Conservation (phyloP, 306 rosid species). For the Quercus robur region DNA sequence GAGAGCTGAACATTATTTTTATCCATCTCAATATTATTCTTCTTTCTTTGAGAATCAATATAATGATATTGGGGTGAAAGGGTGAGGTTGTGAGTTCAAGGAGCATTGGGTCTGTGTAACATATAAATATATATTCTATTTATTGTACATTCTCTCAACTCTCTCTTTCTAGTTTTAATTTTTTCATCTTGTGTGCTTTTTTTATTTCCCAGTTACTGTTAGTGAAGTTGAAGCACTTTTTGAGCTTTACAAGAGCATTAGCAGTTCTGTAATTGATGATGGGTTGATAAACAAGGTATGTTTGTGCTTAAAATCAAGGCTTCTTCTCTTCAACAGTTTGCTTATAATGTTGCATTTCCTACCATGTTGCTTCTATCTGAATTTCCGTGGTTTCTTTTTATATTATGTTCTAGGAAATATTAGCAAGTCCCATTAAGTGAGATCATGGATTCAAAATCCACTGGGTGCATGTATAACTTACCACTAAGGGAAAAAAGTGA, state of each 20-base stretch:
- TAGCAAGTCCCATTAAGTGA: neutral
- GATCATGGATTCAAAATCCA: too few relatives aligned
- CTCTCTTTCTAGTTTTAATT: neutral
- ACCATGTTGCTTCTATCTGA: neutral
- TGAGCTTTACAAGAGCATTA: slow-evolving; percentile 84
- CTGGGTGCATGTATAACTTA: too few relatives aligned
- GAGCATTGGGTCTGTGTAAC: too few relatives aligned
- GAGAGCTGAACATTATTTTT: neutral
- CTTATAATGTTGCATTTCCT: neutral
- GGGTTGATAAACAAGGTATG: slow-evolving; percentile 88
- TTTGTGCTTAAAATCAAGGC: neutral
- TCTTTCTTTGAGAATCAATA: neutral
- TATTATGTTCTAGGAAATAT: neutral
- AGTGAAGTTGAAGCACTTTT: slow-evolving; percentile 91
- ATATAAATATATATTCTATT: too few relatives aligned
- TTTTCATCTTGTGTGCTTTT: slow-evolving; percentile 10
- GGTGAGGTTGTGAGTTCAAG: too few relatives aligned
- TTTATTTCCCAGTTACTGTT: slow-evolving; percentile 60
- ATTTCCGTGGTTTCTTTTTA: slow-evolving; percentile 1
- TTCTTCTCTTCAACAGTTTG: neutral
- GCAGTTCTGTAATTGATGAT: slow-evolving; percentile 76
- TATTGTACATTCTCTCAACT: too few relatives aligned
- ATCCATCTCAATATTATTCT: neutral
- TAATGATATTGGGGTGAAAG: neutral
- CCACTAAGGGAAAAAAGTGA: too few relatives aligned